These are phyloP conservation scores for Lotmaria passim DNA, from an alignment of 208 protist species.

Conservation along the genomic window DNA sequence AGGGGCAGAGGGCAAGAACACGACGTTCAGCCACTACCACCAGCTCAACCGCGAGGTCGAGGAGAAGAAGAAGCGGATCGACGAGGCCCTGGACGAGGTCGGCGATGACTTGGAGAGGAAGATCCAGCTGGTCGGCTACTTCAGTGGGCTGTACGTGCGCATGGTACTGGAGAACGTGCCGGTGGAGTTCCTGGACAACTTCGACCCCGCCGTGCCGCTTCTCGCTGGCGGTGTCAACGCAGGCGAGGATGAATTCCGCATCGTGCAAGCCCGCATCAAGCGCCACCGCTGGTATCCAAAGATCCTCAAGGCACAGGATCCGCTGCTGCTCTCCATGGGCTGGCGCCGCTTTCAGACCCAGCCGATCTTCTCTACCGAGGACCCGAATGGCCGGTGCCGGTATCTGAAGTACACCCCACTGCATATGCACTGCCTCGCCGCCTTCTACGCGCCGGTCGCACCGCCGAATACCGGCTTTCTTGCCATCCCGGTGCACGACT, in stretches of 20 bases:
- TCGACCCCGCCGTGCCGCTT: conserved; percentile 88
- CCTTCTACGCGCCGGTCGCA: conserved; percentile 97
- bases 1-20: conserved; percentile 58
- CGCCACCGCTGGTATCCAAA: conserved; percentile 98
- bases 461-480: conserved; percentile 97
- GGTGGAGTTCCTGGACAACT: conserved; percentile 95
- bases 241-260: conserved; percentile 94
- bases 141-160: conserved; percentile 96
- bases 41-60: conserved; percentile 80
- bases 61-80: conserved; percentile 80
- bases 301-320: conserved; percentile 99
- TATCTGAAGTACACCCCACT: conserved; percentile 99
- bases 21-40: conserved; percentile 83
- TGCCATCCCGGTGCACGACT: conserved; percentile 86
- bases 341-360: conserved; percentile 99
- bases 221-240: conserved; percentile 95
- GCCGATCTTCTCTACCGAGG: conserved; percentile 95
- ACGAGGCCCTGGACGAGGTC: conserved; percentile 81
- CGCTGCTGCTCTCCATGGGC: conserved; percentile 98
- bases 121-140: conserved; percentile 91
- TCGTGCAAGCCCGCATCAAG: conserved; percentile 96
- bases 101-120: conserved; percentile 87
- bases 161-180: conserved; percentile 95
- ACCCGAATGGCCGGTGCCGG: conserved; percentile 95
- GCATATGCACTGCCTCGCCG: conserved; percentile 98